phyloP scores from a whole-genome alignment of 805 yeast genomes.

The Priceomyces carsonii region DNA sequence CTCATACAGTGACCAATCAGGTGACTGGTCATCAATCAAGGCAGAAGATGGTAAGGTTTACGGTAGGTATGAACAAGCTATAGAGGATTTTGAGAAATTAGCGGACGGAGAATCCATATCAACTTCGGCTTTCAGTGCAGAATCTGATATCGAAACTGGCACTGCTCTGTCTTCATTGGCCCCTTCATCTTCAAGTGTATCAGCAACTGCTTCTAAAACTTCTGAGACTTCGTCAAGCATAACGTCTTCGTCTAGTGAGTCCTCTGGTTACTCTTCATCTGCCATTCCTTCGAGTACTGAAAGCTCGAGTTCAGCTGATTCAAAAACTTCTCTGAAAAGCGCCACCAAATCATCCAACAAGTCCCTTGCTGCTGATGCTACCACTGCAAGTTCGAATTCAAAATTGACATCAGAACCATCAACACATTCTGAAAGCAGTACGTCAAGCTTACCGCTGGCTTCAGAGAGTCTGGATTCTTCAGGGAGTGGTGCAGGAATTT shows the following conservation, averaged over 20 bases:
- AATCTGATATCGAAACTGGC: conserved; percentile 1
- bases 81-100: conserved; percentile 29
- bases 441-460: no score
- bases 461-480: neutral
- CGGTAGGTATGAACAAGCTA: conserved; percentile 55
- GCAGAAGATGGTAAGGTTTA: conserved; percentile 60
- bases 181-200: conserved; percentile 13
- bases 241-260: conserved; percentile 6
- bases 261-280: conserved; percentile 7
- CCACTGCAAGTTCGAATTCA: neutral
- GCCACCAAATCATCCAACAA: neutral
- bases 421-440: neutral
- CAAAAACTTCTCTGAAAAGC: conserved; percentile 10
- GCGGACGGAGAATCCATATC: conserved; percentile 29
- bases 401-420: neutral
- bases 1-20: conserved; percentile 54
- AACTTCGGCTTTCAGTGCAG: conserved; percentile 12
- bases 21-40: conserved; percentile 59
- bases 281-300: conserved; percentile 4
- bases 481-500: neutral
- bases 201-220: conserved; percentile 9
- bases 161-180: conserved; percentile 3
- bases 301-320: conserved; percentile 2
- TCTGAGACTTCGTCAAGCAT: conserved; percentile 8
- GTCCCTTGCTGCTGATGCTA: neutral